Evolutionary conservation across 2,329 filamentous ascomycete species (phyloP).

Genomic region (Dactylellina parvicollis): DNA sequence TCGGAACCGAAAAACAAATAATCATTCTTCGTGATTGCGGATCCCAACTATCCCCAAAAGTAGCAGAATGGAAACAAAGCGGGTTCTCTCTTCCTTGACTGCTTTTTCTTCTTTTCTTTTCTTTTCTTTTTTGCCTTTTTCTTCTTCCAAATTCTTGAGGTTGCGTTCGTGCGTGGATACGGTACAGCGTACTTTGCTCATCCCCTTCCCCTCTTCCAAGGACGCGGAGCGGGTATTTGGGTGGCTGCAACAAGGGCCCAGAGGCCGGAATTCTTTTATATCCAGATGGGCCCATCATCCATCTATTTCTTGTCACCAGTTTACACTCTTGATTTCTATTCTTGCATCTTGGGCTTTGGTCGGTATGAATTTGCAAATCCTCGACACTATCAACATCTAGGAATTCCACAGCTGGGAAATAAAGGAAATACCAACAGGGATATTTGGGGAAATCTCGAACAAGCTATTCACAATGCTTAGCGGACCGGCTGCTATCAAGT

Average conservation of each 20-base stretch:
- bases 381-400: conserved; percentile 22
- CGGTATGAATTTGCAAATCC: conserved; percentile 29
- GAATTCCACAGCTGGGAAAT: conserved; percentile 10
- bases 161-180: conserved; percentile 10
- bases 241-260: conserved; percentile 45
- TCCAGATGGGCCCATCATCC: conserved; percentile 17
- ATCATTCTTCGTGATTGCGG: conserved; percentile 25
- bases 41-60: conserved; percentile 35
- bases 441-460: conserved; percentile 36
- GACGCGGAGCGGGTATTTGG: conserved; percentile 34
- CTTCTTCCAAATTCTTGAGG: conserved; percentile 28
- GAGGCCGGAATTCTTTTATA: conserved; percentile 38
- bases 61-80: conserved; percentile 36
- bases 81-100: conserved; percentile 28
- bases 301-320: conserved; percentile 19
- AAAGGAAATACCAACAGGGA: conserved; percentile 33
- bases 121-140: neutral
- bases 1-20: conserved; percentile 47
- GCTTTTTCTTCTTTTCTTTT: conserved; percentile 16
- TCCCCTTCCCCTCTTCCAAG: conserved; percentile 33
- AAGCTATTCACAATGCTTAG: conserved; percentile 50
- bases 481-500: conserved; percentile 45
- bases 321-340: conserved; percentile 13
- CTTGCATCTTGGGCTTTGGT: conserved; percentile 26
- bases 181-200: neutral